Evolutionary conservation across 768 basidiomycete genomes (phyloP), one percentile per base, ranked within the genome.

Genomic region (Leccinum boreale): DNA sequence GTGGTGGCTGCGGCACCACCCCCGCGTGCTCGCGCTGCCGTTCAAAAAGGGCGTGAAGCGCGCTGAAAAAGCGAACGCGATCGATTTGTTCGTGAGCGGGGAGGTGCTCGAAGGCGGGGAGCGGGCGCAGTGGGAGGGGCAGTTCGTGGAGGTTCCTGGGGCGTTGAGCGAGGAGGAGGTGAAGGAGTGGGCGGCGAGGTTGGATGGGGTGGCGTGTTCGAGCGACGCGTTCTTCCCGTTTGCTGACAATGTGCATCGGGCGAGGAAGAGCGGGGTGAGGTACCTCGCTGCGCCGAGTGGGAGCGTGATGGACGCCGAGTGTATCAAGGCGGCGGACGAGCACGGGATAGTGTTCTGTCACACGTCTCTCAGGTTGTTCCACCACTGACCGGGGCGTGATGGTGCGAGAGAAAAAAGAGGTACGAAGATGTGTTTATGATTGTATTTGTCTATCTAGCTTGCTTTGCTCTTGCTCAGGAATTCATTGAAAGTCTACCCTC

Each of bases 161-260:
- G 77, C 86, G 17, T 75, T 99, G 61, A 83, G 75, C 15, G 80
- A 77, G 17, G 79, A 79, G 59, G 94, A 97, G 75, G 87, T 83
- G 70, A 83, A 79, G 67, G 82, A 83, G 53, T 95, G 94, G 84
- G 84, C 84, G 52, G 73, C 65, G 48, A 77, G 87, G 75, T 77
- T 98, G 56, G 86, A 88, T 58, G 90, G 85, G 21, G 96, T 98
- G 52, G 86, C 90, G 6, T 96, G 97, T 75, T 91, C 92, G 31
- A 94, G 92, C 59, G 97, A 99, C 64, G 97, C 96, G 52, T 99
- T 99, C 83, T 98, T 98, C 94, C 97, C 97, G 17, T 98, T 98
- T 85, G 84, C 96, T 12, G 97, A 99, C 70, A 99, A 98, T 65
- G 96, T 99, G 33, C 91, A 98, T 70, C 81, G 97, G 47, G 92